Conservation (phyloP, 148 eudicot species). For the Heliamphora exappendiculata region DNA sequence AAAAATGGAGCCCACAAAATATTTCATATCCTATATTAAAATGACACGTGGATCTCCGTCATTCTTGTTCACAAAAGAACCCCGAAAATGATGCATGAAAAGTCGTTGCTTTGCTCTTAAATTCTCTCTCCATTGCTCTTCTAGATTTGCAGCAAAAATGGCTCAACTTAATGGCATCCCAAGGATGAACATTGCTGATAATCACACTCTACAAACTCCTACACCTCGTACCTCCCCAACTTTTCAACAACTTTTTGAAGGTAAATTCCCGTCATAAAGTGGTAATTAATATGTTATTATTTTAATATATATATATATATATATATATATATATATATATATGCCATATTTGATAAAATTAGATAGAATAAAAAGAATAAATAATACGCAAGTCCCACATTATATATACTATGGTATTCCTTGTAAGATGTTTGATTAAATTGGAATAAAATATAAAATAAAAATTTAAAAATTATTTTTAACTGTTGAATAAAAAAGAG, state of each 20-base stretch:
- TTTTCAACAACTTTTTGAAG: constrained; percentile 39
- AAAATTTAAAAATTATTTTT: no score
- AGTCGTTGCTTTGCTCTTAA: constrained; percentile 7
- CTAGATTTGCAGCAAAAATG: constrained; percentile 21
- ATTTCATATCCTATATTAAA: background rate
- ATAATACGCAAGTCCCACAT: no score
- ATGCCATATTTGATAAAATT: no score
- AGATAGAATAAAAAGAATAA: no score
- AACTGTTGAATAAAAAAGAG: no score
- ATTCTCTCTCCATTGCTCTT: constrained; percentile 1
- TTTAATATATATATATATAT: no score
- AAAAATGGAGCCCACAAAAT: constrained; percentile 20
- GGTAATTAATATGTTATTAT: no score
- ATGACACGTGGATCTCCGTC: background rate
- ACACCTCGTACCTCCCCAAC: constrained; percentile 19
- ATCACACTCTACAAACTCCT: constrained; percentile 18
- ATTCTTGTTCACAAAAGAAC: constrained; percentile 13
- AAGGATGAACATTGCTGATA: constrained; percentile 15
- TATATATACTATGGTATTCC: no score
- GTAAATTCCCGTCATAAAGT: constrained; percentile 38
- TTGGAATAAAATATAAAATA: no score
- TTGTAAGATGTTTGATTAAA: no score
- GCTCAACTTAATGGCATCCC: constrained; percentile 33
- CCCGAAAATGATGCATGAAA: constrained; percentile 18
- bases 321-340: no score